These are phyloP conservation scores for Gnaphalium uliginosum DNA, from an alignment of 129 eudicot species.

Conservation along the genomic window DNA sequence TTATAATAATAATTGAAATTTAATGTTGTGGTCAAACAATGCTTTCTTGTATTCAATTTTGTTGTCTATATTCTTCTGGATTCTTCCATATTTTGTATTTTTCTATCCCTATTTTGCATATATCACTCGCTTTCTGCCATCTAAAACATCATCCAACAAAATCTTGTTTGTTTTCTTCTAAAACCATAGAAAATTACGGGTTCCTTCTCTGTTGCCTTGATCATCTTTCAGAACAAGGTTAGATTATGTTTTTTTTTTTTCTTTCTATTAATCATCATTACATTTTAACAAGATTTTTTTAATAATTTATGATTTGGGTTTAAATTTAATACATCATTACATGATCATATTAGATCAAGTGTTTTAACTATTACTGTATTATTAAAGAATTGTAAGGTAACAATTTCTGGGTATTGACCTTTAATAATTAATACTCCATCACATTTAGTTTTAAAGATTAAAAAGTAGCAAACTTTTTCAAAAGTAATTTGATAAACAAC, in stretches of 20 bases:
- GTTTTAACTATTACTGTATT: no score
- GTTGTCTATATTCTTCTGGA: background rate
- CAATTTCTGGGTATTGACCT: conserved; percentile 19
- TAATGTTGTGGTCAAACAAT: conserved; percentile 16
- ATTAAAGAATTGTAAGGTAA: background rate
- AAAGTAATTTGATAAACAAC: background rate
- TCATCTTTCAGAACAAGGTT: conserved; percentile 34
- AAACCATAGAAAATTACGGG: no score
- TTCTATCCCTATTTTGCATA: background rate
- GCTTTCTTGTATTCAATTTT: background rate
- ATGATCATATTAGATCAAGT: background rate
- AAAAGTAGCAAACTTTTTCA: background rate
- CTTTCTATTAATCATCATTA: no score
- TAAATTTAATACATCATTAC: background rate
- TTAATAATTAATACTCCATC: conserved; percentile 1
- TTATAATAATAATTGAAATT: background rate
- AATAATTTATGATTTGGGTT: no score
- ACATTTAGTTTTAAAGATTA: background rate
- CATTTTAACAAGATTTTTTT: no score
- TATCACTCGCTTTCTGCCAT: conserved; percentile 12
- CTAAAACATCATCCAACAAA: background rate
- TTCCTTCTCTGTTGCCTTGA: conserved; percentile 20
- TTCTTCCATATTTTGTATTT: background rate
- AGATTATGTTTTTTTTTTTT: background rate
- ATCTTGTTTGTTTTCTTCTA: background rate